These are phyloP conservation scores for Globisporangium spiculum DNA, from an alignment of 352 stramenopile genomes.

Conservation along the genomic window DNA sequence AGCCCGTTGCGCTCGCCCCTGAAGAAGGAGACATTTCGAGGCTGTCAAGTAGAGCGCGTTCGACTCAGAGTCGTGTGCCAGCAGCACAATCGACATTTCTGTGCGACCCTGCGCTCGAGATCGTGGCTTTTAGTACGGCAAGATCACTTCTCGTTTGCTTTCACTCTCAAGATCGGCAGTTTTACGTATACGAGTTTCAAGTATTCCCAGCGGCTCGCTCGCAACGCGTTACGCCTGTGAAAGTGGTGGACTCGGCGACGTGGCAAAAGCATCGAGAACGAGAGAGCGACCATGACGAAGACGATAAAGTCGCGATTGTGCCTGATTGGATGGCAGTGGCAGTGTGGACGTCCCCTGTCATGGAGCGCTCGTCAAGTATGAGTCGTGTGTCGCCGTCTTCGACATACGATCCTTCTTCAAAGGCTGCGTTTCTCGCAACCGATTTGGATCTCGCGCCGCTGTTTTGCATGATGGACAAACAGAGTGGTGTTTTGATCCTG, in stretches of 20 bases:
- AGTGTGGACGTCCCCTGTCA: slow-evolving; percentile 31
- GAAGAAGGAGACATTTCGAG: neutral
- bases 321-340: slow-evolving; percentile 35
- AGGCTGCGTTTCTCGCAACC: slow-evolving; percentile 39
- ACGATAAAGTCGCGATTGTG: slow-evolving; percentile 31
- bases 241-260: slow-evolving; percentile 36
- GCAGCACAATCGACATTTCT: slow-evolving; percentile 24
- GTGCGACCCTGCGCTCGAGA: slow-evolving; percentile 50
- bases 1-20: slow-evolving; percentile 42
- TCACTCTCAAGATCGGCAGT: slow-evolving; percentile 43
- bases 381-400: slow-evolving; percentile 5
- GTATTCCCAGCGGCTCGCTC: slow-evolving; percentile 5
- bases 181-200: slow-evolving; percentile 48
- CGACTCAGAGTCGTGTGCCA: neutral
- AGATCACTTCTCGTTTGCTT: slow-evolving; percentile 45
- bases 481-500: slow-evolving; percentile 30
- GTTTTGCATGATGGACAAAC: slow-evolving; percentile 48
- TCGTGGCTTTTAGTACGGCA: slow-evolving; percentile 35
- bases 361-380: slow-evolving; percentile 9
- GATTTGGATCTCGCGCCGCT: slow-evolving; percentile 20
- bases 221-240: slow-evolving; percentile 18
- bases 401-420: slow-evolving; percentile 6
- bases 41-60: neutral
- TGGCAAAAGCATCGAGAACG: slow-evolving; percentile 34
- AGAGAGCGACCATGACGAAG: slow-evolving; percentile 26